Evolutionary conservation across 805 yeast species (phyloP), one percentile per base, ranked within the genome.

Genomic region (Pichia sporocuriosa): DNA sequence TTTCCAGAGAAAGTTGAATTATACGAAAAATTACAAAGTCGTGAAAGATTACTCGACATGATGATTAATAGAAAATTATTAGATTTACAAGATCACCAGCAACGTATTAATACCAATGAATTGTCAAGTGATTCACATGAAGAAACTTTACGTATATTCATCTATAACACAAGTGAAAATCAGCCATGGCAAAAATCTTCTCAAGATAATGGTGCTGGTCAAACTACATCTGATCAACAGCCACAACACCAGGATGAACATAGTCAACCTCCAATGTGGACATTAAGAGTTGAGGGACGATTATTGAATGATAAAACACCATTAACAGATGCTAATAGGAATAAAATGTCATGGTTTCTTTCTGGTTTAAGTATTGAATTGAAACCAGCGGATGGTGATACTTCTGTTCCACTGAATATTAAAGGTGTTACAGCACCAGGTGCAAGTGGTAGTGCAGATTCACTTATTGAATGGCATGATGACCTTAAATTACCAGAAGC

Each of bases 401-500:
- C 33, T 13, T 50, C 49, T 17, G 52, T 49, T n/a, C 55, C 55
- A 9, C 37, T 54, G 24, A 35, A 35, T 12, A 49, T 58, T 17
- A 42, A 46, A 9, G 41, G 55, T 9, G 55, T 53, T 4, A 40
- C 39, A 17, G 32, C 45, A 16, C 46, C 48, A 15, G 49, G 51
- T 23, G 32, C 51, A 19, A 41, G 36, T 28, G 40, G 43, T 22
- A 66, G 64, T 16, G 54, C 65, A 21, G 59, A 55, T 47, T 53
- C 68, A 66, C 63, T 83, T 12, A 77, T 90, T 33, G 97, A 93
- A 61, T 93, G 98, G 98, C 89, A 88, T 61, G 89, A 82, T 50
- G 82, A 79, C 44, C 49, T 62, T 11, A 60, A 58, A 26, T 48
- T 54, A 16, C 51, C 58, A 37, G 61, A 61, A 33, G 37, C 49